phyloP scores from a whole-genome alignment of 2,329 filamentous ascomycete genomes.

The Claviceps sp. region DNA sequence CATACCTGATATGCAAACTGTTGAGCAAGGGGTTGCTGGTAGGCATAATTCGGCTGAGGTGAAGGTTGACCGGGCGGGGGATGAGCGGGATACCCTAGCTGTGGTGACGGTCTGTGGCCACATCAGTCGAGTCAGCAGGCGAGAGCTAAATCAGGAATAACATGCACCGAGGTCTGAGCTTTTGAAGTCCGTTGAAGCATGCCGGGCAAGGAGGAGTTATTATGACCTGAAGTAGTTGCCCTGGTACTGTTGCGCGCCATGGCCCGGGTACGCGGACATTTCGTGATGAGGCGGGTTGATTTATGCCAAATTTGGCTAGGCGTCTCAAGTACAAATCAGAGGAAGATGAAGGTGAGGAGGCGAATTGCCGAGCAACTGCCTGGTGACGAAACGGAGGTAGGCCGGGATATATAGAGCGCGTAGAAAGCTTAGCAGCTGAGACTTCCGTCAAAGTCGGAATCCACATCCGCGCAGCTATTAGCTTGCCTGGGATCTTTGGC shows the following conservation, averaged over 20 bases:
- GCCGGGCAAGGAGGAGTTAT: neutral
- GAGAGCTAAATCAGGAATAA: neutral
- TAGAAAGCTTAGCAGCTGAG: too few relatives aligned
- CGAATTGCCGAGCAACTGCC: neutral
- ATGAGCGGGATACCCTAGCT: conserved; percentile 22
- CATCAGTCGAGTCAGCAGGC: neutral
- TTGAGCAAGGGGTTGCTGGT: conserved; percentile 26
- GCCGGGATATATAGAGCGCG: too few relatives aligned
- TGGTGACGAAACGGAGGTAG: too few relatives aligned
- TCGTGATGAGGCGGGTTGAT: conserved; percentile 5
- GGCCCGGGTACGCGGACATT: conserved; percentile 53
- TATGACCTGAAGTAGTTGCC: conserved; percentile 18
- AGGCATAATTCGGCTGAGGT: conserved; percentile 34
- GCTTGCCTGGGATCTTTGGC: too few relatives aligned
- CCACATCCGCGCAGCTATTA: too few relatives aligned
- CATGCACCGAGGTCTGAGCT: neutral
- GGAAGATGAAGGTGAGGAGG: neutral
- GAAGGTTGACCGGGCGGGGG: conserved; percentile 32
- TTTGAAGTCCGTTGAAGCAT: neutral
- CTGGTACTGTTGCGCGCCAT: conserved; percentile 26
- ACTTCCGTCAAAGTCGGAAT: too few relatives aligned
- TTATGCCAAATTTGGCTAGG: neutral
- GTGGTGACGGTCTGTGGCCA: conserved; percentile 4
- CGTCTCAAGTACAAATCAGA: too few relatives aligned
- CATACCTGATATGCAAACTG: conserved; percentile 27